Conservation (phyloP, 208 protist genomes). For the Trichomonas vaginalis region DNA sequence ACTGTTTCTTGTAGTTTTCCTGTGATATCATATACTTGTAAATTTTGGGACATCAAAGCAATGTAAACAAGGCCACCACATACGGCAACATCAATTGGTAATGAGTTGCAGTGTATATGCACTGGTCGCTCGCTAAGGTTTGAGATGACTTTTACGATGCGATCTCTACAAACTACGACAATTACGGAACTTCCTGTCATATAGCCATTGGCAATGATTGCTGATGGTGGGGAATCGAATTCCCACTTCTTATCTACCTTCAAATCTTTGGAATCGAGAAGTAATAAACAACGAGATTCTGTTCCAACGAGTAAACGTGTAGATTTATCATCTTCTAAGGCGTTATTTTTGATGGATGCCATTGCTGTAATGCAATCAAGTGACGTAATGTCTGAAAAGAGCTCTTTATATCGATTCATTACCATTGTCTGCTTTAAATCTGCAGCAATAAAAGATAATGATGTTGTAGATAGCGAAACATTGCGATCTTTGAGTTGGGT, state of each 20-base stretch:
- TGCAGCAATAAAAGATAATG: background rate
- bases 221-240: background rate
- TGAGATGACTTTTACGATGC: background rate
- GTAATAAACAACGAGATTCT: background rate
- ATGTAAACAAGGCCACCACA: background rate
- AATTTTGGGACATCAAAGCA: background rate
- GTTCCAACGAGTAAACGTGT: background rate
- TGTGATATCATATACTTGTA: background rate
- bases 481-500: background rate
- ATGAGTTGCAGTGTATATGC: background rate
- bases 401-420: background rate
- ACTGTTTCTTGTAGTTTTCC: background rate
- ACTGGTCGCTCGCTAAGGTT: background rate
- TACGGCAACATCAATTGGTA: background rate
- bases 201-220: background rate
- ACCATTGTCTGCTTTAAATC: background rate
- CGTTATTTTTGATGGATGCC: background rate
- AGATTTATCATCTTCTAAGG: background rate
- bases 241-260: conserved; percentile 2
- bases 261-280: background rate
- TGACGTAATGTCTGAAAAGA: background rate
- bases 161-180: background rate
- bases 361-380: background rate
- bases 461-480: background rate
- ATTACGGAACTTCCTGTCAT: background rate